These are phyloP conservation scores for Leccinum imitatum DNA, from an alignment of 768 basidiomycete genomes.

Conservation along the genomic window DNA sequence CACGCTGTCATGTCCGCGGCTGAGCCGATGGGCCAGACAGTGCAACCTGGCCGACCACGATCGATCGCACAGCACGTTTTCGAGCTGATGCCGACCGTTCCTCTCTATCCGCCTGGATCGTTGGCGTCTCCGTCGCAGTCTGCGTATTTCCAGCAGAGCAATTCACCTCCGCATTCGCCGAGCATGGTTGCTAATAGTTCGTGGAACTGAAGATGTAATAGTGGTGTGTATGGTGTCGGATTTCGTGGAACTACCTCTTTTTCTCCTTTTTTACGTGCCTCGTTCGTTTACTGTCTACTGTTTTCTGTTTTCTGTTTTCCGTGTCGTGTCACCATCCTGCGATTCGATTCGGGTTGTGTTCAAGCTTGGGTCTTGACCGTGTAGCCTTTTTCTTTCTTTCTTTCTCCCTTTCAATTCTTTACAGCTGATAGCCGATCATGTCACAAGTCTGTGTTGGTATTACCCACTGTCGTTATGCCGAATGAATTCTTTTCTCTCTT, in stretches of 20 bases:
- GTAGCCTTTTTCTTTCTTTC: background rate
- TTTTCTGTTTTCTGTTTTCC: background rate
- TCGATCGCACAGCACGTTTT: constrained; percentile 72
- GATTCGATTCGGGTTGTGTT: background rate
- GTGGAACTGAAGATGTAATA: constrained; percentile 19
- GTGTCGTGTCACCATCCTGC: background rate
- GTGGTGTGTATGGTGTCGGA: background rate
- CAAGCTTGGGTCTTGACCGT: background rate
- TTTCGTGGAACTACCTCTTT: background rate
- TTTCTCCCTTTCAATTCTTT: background rate
- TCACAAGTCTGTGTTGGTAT: background rate
- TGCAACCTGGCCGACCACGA: constrained; percentile 40
- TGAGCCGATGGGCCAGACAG: constrained; percentile 37
- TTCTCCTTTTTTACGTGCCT: background rate
- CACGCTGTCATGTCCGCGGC: constrained; percentile 81
- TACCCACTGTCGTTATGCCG: background rate
- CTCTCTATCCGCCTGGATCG: constrained; percentile 41
- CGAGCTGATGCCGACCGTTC: constrained; percentile 57
- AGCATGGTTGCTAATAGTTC: constrained; percentile 32
- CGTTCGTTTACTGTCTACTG: background rate
- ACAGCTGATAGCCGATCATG: background rate
- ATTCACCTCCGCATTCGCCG: constrained; percentile 58
- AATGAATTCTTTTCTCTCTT: background rate
- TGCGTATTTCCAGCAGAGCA: constrained; percentile 52
- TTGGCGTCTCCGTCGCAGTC: constrained; percentile 54